Evolutionary conservation across 805 yeast species (phyloP), one percentile per base, ranked within the genome.

Genomic region (Candida coquimbonensis): DNA sequence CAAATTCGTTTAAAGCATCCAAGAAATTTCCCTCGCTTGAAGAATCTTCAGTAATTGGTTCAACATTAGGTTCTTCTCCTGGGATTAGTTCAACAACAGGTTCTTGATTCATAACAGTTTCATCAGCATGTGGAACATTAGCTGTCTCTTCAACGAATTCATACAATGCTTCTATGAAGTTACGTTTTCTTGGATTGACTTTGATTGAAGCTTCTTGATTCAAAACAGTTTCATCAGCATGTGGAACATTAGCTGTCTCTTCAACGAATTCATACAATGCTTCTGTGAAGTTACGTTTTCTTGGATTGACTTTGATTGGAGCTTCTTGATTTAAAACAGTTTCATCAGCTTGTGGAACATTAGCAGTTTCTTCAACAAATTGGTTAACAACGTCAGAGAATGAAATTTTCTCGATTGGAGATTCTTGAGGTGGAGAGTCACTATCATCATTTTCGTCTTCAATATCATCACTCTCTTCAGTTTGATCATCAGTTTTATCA

Each of bases 341-440:
- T 19, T 44, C 42, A 16, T 43, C 39, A 27, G 29, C 37, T 6
- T 35, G 40, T 11, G 36, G 36, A 36, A 42, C 19, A n/a, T 42
- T 37, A 19, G 37, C 45, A 11, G 37, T 37, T n/a, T 36, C 38
- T 27, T 31, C 39, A 33, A 38, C 41, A 36, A 39, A 42, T 35
- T 45, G 26, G 24, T 13, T 40, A 9, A 27, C 47, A 9, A 37
- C 45, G 45, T 49, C 49, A 39, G 39, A 43, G 11, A 40, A 42
- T 17, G 36, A 47, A 16, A 36, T 43, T 12, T 13, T 43, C 9
- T 21, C 7, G 17, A 8, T 5, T 16, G 25, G 31, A 19, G 13
- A 26, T 19, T 34, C 31, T 33, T 14, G 32, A 36, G 27, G 31
- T 39, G 11, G 19, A 6, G n/a, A n/a, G 17, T 14, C 26, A 9